Percentiles rank a stretch among this genome's conserved stretches.
Evolutionary conservation across 495 filamentous ascomycete genomes (phyloP).

Genomic region (Cetradonia linearis): DNA sequence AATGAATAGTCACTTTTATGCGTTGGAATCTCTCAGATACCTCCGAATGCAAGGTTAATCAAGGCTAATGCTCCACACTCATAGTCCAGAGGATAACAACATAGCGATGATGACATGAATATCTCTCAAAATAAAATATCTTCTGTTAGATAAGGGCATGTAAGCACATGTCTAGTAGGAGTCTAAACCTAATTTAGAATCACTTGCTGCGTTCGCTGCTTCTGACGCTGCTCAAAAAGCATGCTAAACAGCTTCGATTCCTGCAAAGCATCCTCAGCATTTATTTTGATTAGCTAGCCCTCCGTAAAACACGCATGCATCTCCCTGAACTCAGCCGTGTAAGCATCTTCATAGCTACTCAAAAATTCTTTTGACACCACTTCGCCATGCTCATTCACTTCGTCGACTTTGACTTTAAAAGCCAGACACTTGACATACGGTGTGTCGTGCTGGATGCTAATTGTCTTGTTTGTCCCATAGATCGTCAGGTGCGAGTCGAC

Average conservation of each 20-base stretch:
- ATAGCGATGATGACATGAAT: neutral
- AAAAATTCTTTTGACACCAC: neutral
- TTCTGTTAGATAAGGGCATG: neutral
- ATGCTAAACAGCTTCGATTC: neutral
- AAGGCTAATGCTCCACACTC: too few species aligned
- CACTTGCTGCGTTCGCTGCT: neutral
- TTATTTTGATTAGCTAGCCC: neutral
- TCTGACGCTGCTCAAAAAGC: neutral
- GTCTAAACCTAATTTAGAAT: neutral
- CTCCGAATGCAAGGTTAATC: too few species aligned
- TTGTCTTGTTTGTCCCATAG: neutral
- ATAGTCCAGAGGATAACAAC: too few species aligned
- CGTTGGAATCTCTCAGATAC: too few species aligned
- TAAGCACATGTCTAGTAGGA: neutral
- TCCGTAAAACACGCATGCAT: conserved; percentile 1
- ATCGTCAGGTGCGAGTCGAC: neutral
- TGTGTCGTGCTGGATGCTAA: neutral
- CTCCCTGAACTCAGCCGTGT: neutral
- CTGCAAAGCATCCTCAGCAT: neutral
- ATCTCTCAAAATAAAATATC: neutral
- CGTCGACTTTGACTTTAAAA: neutral
- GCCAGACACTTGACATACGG: neutral
- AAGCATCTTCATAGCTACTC: conserved; percentile 1
- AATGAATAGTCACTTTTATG: too few species aligned
- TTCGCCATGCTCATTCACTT: neutral